Conservation (phyloP, 495 filamentous ascomycete genomes). For the Geoglossum glabrum region DNA sequence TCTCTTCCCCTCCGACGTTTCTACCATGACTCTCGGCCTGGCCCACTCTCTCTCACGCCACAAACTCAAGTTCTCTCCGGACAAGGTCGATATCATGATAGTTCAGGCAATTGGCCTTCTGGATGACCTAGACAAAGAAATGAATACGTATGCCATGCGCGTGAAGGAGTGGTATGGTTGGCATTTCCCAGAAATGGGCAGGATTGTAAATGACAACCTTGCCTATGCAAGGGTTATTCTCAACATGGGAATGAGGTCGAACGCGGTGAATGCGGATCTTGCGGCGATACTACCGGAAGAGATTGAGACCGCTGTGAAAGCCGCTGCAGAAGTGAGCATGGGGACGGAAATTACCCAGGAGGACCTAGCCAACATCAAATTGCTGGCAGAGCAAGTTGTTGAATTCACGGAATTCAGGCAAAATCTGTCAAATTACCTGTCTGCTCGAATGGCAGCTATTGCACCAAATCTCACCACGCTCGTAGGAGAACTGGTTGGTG, state of each 20-base stretch:
- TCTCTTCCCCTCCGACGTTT: slow-evolving; percentile 62
- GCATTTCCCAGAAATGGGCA: slow-evolving; percentile 96
- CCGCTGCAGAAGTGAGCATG: slow-evolving; percentile 91
- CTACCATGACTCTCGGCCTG: slow-evolving; percentile 84
- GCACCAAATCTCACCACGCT: slow-evolving; percentile 90
- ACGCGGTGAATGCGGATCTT: slow-evolving; percentile 56
- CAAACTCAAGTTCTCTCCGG: slow-evolving; percentile 95
- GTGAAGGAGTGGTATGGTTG: slow-evolving; percentile 99
- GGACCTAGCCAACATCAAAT: slow-evolving; percentile 76
- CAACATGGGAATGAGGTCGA: slow-evolving; percentile 68
- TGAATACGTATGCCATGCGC: slow-evolving; percentile 96
- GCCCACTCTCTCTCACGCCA: slow-evolving; percentile 96
- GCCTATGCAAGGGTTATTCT: slow-evolving; percentile 79
- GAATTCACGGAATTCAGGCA: slow-evolving; percentile 72
- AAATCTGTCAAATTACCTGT: slow-evolving; percentile 73
- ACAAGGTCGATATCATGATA: slow-evolving; percentile 99
- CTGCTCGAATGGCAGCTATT: slow-evolving; percentile 88
- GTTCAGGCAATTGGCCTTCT: slow-evolving; percentile 87
- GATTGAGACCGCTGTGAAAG: slow-evolving; percentile 79
- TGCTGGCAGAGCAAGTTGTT: slow-evolving; percentile 84
- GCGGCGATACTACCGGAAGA: slow-evolving; percentile 90
- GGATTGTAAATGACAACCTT: slow-evolving; percentile 93
- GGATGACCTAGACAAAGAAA: slow-evolving; percentile 94
- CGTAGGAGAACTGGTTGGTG: slow-evolving; percentile 85
- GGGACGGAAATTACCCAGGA: slow-evolving; percentile 84